Conservation (phyloP, 805 yeast genomes). For the Wickerhamomyces bovis region DNA sequence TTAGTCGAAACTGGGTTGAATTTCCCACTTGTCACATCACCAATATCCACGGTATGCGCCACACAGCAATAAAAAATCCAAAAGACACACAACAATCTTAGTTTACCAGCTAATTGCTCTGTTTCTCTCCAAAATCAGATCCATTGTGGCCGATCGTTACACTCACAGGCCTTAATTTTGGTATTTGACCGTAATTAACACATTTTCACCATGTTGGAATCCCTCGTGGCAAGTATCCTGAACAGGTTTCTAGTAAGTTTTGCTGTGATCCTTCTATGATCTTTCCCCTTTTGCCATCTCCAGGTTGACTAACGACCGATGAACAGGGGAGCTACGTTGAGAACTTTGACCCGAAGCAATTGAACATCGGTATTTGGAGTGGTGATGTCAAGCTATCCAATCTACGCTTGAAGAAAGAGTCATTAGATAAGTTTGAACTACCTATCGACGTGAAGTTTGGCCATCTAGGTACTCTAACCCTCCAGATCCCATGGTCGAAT, state of each 20-base stretch:
- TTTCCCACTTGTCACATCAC: not conserved
- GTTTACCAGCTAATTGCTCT: too few relatives aligned
- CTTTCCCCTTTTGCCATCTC: not conserved
- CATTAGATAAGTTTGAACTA: conserved; percentile 76
- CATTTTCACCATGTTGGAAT: conserved; percentile 46
- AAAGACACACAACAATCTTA: too few relatives aligned
- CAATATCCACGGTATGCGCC: not conserved
- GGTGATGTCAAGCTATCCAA: conserved; percentile 89
- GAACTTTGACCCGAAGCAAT: conserved; percentile 90
- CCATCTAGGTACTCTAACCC: conserved; percentile 78
- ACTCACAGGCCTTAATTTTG: not conserved
- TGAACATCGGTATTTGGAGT: conserved; percentile 94
- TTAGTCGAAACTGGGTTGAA: not conserved
- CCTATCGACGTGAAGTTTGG: conserved; percentile 90
- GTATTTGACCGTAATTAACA: not conserved
- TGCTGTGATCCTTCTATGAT: not conserved
- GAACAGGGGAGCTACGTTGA: conserved; percentile 68
- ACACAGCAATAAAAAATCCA: not conserved
- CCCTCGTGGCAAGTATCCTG: conserved; percentile 56
- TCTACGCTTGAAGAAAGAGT: conserved; percentile 76
- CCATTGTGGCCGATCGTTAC: not conserved
- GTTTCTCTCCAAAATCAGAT: not conserved
- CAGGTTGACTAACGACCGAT: not conserved
- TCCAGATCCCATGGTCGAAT: conserved; percentile 97
- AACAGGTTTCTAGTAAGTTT: conserved; percentile 45